phyloP scores from a whole-genome alignment of 768 basidiomycete genomes.

The Pleurotus tuber-regium region DNA sequence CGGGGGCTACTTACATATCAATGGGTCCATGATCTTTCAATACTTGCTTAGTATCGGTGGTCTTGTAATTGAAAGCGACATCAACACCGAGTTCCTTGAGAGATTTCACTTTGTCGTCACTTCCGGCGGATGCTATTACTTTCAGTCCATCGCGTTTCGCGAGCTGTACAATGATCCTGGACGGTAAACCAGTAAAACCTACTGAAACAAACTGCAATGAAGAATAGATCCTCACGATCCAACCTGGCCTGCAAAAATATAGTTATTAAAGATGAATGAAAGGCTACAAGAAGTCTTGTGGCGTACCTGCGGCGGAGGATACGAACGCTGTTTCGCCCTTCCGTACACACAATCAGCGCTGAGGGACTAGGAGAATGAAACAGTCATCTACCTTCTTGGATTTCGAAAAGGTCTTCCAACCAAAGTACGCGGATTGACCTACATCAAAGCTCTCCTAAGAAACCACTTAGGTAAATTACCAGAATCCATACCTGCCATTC shows the following conservation, averaged over 20 bases:
- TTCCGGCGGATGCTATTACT: constrained; percentile 40
- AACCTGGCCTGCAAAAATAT: not conserved
- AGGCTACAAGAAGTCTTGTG: not conserved
- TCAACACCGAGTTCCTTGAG: constrained; percentile 32
- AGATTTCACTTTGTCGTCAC: constrained; percentile 38
- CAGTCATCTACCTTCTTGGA: not conserved
- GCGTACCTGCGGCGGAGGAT: constrained; percentile 2
- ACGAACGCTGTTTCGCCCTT: constrained; percentile 1
- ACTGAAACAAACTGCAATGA: not conserved
- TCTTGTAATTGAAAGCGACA: constrained; percentile 31
- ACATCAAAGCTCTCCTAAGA: not conserved
- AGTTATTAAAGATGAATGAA: not conserved
- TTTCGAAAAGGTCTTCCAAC: not conserved
- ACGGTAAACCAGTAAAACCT: not conserved
- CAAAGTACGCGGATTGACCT: constrained; percentile 1
- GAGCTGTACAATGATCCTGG: not conserved
- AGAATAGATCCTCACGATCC: not conserved
- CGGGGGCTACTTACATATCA: constrained; percentile 24
- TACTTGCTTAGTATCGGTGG: constrained; percentile 20
- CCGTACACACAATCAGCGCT: not conserved
- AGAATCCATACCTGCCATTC: not conserved
- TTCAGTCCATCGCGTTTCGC: constrained; percentile 38
- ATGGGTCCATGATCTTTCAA: constrained; percentile 33
- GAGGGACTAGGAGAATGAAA: not conserved
- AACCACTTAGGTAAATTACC: not conserved